Percentiles rank a stretch among this genome's conserved stretches.
These are phyloP conservation scores for Triangularia setosa DNA, from an alignment of 2,329 filamentous ascomycete species.

Conservation along the genomic window DNA sequence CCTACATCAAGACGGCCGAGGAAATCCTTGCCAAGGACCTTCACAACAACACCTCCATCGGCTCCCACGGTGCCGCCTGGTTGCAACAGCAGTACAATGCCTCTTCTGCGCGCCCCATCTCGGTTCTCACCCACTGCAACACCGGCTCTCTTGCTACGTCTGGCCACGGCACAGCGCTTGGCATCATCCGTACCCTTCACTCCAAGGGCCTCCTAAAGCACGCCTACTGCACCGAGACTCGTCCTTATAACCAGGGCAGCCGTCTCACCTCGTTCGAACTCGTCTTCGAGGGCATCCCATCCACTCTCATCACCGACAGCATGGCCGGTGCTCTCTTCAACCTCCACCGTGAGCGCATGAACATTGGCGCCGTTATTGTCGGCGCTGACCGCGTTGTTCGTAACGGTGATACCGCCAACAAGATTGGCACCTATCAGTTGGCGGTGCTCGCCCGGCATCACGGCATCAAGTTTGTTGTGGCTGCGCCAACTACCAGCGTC, in stretches of 20 bases:
- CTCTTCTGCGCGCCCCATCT: constrained; percentile 52
- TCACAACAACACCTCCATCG: constrained; percentile 81
- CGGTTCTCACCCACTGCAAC: constrained; percentile 96
- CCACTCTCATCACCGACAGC: constrained; percentile 89
- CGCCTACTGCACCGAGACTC: constrained; percentile 94
- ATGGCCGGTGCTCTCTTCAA: constrained; percentile 87
- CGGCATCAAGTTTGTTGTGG: constrained; percentile 89
- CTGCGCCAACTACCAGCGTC: constrained; percentile 90
- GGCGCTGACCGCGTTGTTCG: constrained; percentile 92
- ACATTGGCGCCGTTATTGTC: constrained; percentile 84
- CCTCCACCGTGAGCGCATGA: constrained; percentile 56
- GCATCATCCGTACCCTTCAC: constrained; percentile 83
- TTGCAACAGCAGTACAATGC: constrained; percentile 58
- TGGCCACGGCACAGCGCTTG: constrained; percentile 93
- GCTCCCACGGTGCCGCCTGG: constrained; percentile 78
- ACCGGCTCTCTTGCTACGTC: constrained; percentile 95
- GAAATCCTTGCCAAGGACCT: constrained; percentile 84
- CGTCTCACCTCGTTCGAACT: constrained; percentile 93
- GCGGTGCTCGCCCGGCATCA: constrained; percentile 88
- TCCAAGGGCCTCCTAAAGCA: constrained; percentile 63
- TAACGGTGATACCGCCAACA: constrained; percentile 97
- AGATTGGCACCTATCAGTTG: constrained; percentile 91
- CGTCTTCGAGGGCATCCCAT: constrained; percentile 87
- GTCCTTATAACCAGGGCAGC: constrained; percentile 96
- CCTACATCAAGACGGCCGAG: constrained; percentile 78